Evolutionary conservation across 352 stramenopile species (phyloP).

Genomic region (Phytophthora megakarya): DNA sequence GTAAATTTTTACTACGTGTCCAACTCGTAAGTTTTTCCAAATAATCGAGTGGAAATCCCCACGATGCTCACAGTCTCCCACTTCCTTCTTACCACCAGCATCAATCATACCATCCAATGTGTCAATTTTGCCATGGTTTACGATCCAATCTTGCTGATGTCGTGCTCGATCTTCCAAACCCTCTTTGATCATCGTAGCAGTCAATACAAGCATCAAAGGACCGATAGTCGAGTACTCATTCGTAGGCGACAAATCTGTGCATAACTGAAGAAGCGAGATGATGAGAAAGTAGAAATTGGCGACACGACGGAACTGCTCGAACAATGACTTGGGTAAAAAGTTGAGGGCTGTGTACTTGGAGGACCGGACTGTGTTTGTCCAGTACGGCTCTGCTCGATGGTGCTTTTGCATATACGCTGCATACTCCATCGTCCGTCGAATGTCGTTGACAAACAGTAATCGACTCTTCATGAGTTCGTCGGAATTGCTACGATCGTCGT

Average conservation of each 20-base stretch:
- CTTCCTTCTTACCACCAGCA: not conserved
- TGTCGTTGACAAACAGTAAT: conserved; percentile 78
- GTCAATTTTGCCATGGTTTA: conserved; percentile 71
- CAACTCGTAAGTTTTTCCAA: conserved; percentile 88
- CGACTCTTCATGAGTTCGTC: conserved; percentile 52
- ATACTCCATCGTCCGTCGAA: conserved; percentile 64
- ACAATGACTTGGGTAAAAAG: conserved; percentile 95
- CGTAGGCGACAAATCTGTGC: conserved; percentile 86
- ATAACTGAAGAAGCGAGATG: conserved; percentile 94
- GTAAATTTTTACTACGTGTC: conserved; percentile 87
- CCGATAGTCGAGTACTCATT: conserved; percentile 89
- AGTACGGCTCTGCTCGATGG: conserved; percentile 45
- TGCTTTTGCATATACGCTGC: conserved; percentile 54
- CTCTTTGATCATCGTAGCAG: conserved; percentile 88
- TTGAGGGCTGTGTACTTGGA: conserved; percentile 95
- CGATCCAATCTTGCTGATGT: conserved; percentile 72
- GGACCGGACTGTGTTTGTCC: conserved; percentile 73
- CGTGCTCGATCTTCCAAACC: conserved; percentile 75
- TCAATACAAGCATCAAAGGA: conserved; percentile 77
- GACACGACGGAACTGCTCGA: conserved; percentile 95
- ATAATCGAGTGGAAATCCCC: conserved; percentile 65
- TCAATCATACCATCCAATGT: conserved; percentile 25
- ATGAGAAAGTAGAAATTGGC: conserved; percentile 98
- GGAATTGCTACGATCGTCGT: not conserved
- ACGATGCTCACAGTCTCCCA: conserved; percentile 8